Percentiles rank a stretch among this genome's conserved stretches.
phyloP scores from a whole-genome alignment of 1,139 yeast genomes.

The Pichia sp. region DNA sequence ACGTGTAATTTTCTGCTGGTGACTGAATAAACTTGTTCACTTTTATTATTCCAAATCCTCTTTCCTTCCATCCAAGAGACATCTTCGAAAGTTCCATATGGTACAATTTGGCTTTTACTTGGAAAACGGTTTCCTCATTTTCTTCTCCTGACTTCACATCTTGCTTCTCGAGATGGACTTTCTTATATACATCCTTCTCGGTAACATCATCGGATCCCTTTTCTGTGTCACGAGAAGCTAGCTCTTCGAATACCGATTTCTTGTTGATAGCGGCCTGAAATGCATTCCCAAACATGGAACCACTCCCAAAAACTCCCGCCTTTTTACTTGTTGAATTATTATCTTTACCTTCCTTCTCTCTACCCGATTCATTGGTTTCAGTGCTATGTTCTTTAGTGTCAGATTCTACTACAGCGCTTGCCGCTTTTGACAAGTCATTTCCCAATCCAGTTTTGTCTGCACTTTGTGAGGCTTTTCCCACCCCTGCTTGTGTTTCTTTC shows the following conservation, averaged over 20 bases:
- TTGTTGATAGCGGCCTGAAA: conserved; percentile 46
- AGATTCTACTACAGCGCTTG: not conserved
- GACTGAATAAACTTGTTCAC: conserved; percentile 53
- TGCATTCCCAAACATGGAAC: conserved; percentile 56
- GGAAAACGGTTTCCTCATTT: conserved; percentile 64
- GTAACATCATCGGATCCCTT: conserved; percentile 12
- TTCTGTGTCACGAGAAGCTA: conserved; percentile 3
- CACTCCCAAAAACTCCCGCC: conserved; percentile 49
- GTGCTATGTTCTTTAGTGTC: not conserved
- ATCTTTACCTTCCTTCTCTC: conserved; percentile 6
- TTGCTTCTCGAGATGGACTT: conserved; percentile 50
- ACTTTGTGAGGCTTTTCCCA: not conserved
- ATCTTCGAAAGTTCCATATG: conserved; percentile 63
- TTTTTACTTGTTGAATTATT: not conserved
- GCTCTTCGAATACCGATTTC: conserved; percentile 52
- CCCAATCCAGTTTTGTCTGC: not conserved
- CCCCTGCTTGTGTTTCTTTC: not conserved
- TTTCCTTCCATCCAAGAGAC: conserved; percentile 87
- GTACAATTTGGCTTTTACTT: conserved; percentile 74
- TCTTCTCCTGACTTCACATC: conserved; percentile 86
- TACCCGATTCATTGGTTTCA: not conserved
- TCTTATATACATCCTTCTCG: conserved; percentile 36
- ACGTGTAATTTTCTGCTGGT: conserved; percentile 31
- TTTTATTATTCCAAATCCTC: conserved; percentile 85
- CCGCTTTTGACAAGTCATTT: not conserved